Conservation (phyloP, 768 basidiomycete species). For the Chalciporus piperatus region DNA sequence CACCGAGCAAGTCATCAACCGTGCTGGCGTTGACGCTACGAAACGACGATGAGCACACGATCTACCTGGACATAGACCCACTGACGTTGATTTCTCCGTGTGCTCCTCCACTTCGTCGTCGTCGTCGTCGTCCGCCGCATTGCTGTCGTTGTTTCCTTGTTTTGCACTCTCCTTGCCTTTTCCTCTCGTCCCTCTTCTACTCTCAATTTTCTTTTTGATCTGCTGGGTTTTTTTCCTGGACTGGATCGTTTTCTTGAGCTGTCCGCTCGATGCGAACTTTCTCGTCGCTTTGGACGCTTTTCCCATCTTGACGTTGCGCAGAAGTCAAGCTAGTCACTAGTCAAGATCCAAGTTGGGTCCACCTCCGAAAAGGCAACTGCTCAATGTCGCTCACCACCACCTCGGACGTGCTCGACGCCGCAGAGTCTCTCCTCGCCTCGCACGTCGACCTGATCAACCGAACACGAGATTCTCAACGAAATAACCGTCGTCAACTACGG, state of each 20-base stretch:
- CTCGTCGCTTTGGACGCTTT: constrained; percentile 68
- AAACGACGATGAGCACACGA: not conserved
- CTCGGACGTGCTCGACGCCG: constrained; percentile 53
- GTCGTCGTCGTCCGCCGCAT: constrained; percentile 32
- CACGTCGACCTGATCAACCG: constrained; percentile 59
- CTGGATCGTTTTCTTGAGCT: constrained; percentile 84
- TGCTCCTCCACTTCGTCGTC: constrained; percentile 18
- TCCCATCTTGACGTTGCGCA: constrained; percentile 35
- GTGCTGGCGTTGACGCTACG: constrained; percentile 46
- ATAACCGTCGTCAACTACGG: constrained; percentile 55
- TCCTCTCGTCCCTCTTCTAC: constrained; percentile 48
- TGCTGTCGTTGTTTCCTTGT: constrained; percentile 28
- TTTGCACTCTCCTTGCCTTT: constrained; percentile 32
- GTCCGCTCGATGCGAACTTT: constrained; percentile 86
- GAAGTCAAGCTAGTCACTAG: too few species aligned
- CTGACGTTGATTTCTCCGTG: constrained; percentile 8
- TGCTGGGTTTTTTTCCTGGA: constrained; percentile 80
- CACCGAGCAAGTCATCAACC: constrained; percentile 75
- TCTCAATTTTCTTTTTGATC: constrained; percentile 65
- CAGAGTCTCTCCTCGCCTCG: constrained; percentile 61
- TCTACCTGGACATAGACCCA: not conserved
- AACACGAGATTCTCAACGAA: constrained; percentile 54
- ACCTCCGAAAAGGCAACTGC: constrained; percentile 17
- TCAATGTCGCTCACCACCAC: constrained; percentile 34
- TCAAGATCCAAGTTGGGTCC: not conserved